Evolutionary conservation across 1,284 basidiomycete genomes (phyloP).

Genomic region (Tylopilus sp.): DNA sequence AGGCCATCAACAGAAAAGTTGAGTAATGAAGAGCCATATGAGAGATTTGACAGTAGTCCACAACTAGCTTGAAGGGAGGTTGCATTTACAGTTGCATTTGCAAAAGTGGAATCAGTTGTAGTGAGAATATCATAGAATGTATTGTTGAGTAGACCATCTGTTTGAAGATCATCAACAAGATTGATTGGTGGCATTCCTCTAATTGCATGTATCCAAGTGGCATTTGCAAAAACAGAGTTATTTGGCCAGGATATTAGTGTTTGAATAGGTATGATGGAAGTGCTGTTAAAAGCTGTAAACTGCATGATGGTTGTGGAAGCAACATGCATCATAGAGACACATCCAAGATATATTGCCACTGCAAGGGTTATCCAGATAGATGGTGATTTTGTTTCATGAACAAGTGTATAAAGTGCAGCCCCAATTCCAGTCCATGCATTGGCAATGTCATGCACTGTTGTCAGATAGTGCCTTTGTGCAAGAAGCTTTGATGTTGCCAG

Average conservation of each 20-base stretch:
- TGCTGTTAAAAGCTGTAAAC: slow-evolving; percentile 9
- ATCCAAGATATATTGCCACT: slow-evolving; percentile 7
- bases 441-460: slow-evolving; percentile 8
- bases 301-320: slow-evolving; percentile 15
- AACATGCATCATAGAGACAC: slow-evolving; percentile 9
- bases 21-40: not conserved
- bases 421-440: slow-evolving; percentile 10
- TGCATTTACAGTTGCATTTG: slow-evolving; percentile 12
- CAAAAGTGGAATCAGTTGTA: not conserved
- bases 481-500: slow-evolving; percentile 1
- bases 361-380: slow-evolving; percentile 6
- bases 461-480: not conserved
- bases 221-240: not conserved
- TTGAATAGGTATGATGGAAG: not conserved
- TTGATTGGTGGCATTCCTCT: not conserved
- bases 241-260: slow-evolving; percentile 2
- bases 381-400: not conserved
- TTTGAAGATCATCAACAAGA: not conserved
- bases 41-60: slow-evolving; percentile 8
- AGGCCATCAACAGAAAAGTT: not conserved
- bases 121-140: not conserved
- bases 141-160: slow-evolving; percentile 1
- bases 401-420: not conserved
- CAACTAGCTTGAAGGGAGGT: slow-evolving; percentile 4
- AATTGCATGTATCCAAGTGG: not conserved